These are phyloP conservation scores for Ophiosphaerella herpotricha DNA, from an alignment of 2,329 filamentous ascomycete species.

Conservation along the genomic window DNA sequence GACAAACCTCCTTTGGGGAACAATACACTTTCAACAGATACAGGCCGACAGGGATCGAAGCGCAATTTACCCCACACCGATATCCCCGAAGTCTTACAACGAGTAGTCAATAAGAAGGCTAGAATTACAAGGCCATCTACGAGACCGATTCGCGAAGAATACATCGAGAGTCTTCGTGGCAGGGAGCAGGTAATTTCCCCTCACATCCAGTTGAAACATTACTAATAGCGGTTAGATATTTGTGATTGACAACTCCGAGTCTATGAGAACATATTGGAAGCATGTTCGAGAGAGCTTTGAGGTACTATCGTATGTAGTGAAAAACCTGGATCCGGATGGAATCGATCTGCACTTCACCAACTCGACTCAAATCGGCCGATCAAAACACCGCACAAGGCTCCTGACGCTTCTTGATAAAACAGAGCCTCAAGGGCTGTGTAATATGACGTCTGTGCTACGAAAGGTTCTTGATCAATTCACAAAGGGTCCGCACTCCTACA, in stretches of 20 bases:
- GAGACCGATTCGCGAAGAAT: background rate
- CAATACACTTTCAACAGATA: too few relatives aligned
- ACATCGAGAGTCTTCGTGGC: constrained; percentile 5
- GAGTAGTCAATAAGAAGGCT: too few relatives aligned
- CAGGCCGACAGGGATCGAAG: too few relatives aligned
- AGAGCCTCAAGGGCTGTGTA: background rate
- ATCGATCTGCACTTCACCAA: constrained; percentile 23
- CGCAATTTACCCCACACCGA: too few relatives aligned
- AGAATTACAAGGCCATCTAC: background rate
- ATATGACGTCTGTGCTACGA: constrained; percentile 3
- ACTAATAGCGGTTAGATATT: constrained; percentile 13
- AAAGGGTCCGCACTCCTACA: too few relatives aligned
- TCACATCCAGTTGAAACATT: background rate
- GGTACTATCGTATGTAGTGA: constrained; percentile 18
- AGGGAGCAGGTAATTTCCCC: constrained; percentile 16
- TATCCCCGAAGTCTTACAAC: too few relatives aligned
- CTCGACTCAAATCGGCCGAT: background rate
- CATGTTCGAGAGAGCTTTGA: constrained; percentile 4
- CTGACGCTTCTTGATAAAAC: background rate
- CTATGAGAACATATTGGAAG: constrained; percentile 14
- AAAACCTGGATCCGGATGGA: constrained; percentile 19
- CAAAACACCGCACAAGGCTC: constrained; percentile 4
- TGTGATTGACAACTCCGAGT: constrained; percentile 18
- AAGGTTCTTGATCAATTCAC: background rate
- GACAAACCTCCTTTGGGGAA: too few relatives aligned